Evolutionary conservation across 345 rosid species (phyloP).

Genomic region (Toxicodendron radicans): DNA sequence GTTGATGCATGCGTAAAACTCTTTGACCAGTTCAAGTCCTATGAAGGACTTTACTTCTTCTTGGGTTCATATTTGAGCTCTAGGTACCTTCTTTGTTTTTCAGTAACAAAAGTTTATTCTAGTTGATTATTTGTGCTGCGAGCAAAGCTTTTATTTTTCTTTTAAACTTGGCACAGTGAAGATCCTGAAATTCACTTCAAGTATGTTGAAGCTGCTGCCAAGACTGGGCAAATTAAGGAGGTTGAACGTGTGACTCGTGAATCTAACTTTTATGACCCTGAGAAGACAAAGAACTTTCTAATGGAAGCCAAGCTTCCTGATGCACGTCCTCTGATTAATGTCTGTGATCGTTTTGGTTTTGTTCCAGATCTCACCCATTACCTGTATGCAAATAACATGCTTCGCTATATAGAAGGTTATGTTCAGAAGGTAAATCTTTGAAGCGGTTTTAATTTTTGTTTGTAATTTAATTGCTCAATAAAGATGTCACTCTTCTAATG

Average conservation of each 20-base stretch:
- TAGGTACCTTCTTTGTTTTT: slow-evolving; percentile 44
- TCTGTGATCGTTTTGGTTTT: slow-evolving; percentile 97
- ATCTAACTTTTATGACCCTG: slow-evolving; percentile 92
- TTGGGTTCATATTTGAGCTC: slow-evolving; percentile 94
- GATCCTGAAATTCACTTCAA: slow-evolving; percentile 97
- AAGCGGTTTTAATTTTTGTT: too few relatives aligned
- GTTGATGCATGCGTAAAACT: slow-evolving; percentile 89
- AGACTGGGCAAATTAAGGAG: slow-evolving; percentile 94
- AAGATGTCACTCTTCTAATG: too few relatives aligned
- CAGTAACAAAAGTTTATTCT: too few relatives aligned
- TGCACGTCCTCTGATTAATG: slow-evolving; percentile 95
- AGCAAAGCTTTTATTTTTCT: too few relatives aligned
- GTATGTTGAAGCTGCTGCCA: slow-evolving; percentile 98
- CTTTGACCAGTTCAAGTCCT: slow-evolving; percentile 97
- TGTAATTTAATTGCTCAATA: too few relatives aligned
- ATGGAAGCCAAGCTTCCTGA: slow-evolving; percentile 99
- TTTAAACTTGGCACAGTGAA: slow-evolving; percentile 55
- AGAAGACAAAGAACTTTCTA: slow-evolving; percentile 93
- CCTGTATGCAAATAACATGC: slow-evolving; percentile 91
- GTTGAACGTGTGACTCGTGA: slow-evolving; percentile 99
- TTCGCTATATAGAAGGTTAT: slow-evolving; percentile 98
- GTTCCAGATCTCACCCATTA: slow-evolving; percentile 97
- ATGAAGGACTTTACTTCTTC: slow-evolving; percentile 97
- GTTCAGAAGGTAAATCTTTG: slow-evolving; percentile 79
- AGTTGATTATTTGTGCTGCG: too few relatives aligned